These are phyloP conservation scores for Magnolia kwangsiensis DNA, from an alignment of 164 flowering plant genomes.

Conservation along the genomic window DNA sequence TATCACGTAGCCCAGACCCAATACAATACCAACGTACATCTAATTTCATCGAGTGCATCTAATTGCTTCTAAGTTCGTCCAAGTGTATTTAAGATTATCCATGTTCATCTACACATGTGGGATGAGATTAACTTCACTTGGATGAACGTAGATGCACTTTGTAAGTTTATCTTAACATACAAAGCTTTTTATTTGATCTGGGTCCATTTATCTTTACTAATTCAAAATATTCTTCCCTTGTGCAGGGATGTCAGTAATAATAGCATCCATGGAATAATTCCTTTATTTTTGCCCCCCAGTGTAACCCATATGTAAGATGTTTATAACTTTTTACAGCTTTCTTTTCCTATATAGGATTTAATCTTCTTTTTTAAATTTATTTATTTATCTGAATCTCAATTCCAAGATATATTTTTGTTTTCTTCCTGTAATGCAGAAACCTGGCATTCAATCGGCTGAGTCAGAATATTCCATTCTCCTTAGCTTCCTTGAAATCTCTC, in stretches of 20 bases:
- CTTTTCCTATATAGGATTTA: not conserved
- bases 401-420: not conserved
- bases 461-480: slow-evolving; percentile 46
- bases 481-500: slow-evolving; percentile 42
- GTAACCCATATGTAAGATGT: slow-evolving; percentile 57
- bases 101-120: too few species aligned
- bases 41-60: not conserved
- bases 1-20: too few species aligned
- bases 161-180: too few species aligned
- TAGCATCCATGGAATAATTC: slow-evolving; percentile 57
- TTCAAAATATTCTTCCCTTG: too few species aligned
- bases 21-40: too few species aligned
- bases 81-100: slow-evolving; percentile 1
- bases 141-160: too few species aligned
- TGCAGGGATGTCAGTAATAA: slow-evolving; percentile 73
- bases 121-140: too few species aligned
- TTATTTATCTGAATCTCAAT: not conserved
- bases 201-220: too few species aligned
- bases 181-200: too few species aligned
- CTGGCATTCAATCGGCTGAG: slow-evolving; percentile 60
- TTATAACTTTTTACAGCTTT: not conserved
- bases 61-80: not conserved
- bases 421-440: slow-evolving; percentile 44
- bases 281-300: slow-evolving; percentile 60
- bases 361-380: not conserved